These are phyloP conservation scores for Pseudogymnoascus sp. DNA, from an alignment of 2,329 filamentous ascomycete species.

Conservation along the genomic window DNA sequence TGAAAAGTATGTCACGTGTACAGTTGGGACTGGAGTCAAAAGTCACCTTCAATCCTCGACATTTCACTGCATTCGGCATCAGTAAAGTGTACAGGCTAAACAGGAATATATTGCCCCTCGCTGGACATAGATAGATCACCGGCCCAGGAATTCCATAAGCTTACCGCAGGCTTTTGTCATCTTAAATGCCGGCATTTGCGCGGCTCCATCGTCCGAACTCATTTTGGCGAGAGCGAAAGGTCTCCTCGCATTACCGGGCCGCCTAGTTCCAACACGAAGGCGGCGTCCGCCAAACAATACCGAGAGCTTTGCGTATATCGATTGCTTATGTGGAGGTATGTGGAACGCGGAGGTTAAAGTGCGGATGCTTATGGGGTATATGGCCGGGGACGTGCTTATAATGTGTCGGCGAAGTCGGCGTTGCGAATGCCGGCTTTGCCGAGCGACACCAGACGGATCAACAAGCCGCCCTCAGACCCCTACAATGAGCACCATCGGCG, in stretches of 20 bases:
- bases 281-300: not conserved
- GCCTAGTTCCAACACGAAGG: not conserved
- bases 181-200: constrained; percentile 2
- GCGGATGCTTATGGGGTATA: not conserved
- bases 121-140: not conserved
- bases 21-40: not conserved
- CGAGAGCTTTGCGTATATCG: not conserved
- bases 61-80: constrained; percentile 12
- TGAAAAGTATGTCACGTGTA: not conserved
- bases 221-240: not conserved
- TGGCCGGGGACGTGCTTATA: constrained; percentile 1
- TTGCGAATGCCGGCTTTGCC: not conserved
- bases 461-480: not conserved
- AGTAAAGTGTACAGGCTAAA: not conserved
- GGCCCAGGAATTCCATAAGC: not conserved
- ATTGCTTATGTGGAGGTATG: constrained; percentile 4
- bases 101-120: not conserved
- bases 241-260: not conserved
- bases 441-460: not conserved
- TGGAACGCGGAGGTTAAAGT: not conserved
- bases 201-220: constrained; percentile 3
- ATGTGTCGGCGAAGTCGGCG: not conserved
- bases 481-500: not conserved
- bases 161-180: constrained; percentile 7
- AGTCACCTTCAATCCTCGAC: constrained; percentile 14